These are phyloP conservation scores for Paramyrothecium roridum DNA, from an alignment of 2,329 filamentous ascomycete species.

Conservation along the genomic window DNA sequence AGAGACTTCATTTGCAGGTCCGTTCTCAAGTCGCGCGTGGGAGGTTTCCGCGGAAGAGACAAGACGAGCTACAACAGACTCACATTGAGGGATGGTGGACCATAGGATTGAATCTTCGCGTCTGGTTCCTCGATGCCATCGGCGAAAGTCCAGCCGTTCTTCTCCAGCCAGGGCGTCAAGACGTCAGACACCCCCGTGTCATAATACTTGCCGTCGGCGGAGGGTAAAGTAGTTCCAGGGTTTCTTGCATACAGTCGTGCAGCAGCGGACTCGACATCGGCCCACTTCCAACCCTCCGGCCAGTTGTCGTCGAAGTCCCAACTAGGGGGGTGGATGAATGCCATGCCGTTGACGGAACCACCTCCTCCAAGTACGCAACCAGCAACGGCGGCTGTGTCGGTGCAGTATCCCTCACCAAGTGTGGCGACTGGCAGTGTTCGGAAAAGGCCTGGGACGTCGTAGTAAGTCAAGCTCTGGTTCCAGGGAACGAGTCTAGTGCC, in stretches of 20 bases:
- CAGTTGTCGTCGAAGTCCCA: constrained; percentile 70
- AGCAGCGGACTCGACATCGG: constrained; percentile 54
- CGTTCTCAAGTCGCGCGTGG: too few relatives aligned
- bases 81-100: background rate
- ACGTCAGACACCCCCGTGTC: constrained; percentile 63
- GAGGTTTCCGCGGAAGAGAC: too few relatives aligned
- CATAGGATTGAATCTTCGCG: constrained; percentile 52
- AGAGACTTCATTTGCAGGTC: constrained; percentile 37
- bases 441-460: background rate
- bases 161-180: constrained; percentile 53
- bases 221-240: constrained; percentile 53
- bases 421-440: background rate
- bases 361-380: background rate
- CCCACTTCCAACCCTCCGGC: constrained; percentile 62
- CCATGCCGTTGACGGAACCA: background rate
- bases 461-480: background rate
- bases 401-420: background rate
- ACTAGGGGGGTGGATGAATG: constrained; percentile 31
- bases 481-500: background rate
- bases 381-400: background rate
- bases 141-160: constrained; percentile 62
- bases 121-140: constrained; percentile 56
- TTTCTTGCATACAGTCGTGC: constrained; percentile 56
- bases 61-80: background rate
- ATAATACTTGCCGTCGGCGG: constrained; percentile 63